phyloP scores from a whole-genome alignment of 225 moss, liverwort and hornwort species.

The Polytrichum formosum region DNA sequence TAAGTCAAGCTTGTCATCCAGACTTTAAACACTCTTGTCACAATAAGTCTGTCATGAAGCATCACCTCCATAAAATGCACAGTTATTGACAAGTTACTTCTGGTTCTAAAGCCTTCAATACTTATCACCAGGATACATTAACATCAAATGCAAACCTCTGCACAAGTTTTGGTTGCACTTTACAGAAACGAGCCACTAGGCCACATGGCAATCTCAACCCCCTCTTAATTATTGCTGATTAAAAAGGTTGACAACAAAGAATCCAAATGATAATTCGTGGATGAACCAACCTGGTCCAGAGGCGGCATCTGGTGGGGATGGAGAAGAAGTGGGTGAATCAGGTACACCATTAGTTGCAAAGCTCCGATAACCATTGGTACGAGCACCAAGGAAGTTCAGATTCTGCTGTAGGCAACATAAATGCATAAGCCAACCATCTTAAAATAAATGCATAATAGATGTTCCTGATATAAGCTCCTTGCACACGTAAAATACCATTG shows the following conservation, averaged over 20 bases:
- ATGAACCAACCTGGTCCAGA: conserved; percentile 16
- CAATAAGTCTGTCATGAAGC: no score
- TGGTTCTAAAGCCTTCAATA: background rate
- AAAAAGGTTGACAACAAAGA: background rate
- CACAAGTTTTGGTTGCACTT: background rate
- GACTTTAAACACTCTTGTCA: no score
- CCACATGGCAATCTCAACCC: background rate
- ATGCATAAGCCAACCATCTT: background rate
- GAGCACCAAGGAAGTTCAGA: conserved; percentile 11
- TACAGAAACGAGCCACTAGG: background rate
- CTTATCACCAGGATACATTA: background rate
- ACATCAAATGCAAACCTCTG: background rate
- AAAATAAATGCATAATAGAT: background rate
- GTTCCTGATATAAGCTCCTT: background rate
- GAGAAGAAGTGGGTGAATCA: conserved; percentile 18
- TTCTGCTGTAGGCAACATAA: background rate
- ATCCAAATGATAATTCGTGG: background rate
- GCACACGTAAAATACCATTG: no score
- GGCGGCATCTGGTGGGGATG: conserved; percentile 12
- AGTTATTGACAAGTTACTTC: no score
- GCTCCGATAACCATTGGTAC: conserved; percentile 23
- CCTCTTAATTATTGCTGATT: conserved; percentile 2
- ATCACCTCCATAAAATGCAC: no score
- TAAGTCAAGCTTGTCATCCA: no score
- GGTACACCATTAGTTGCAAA: conserved; percentile 35